A percentile compares a stretch with the other conserved stretches of the same genome.
Conservation (phyloP, 345 rosid species). For the Alliaria petiolata region DNA sequence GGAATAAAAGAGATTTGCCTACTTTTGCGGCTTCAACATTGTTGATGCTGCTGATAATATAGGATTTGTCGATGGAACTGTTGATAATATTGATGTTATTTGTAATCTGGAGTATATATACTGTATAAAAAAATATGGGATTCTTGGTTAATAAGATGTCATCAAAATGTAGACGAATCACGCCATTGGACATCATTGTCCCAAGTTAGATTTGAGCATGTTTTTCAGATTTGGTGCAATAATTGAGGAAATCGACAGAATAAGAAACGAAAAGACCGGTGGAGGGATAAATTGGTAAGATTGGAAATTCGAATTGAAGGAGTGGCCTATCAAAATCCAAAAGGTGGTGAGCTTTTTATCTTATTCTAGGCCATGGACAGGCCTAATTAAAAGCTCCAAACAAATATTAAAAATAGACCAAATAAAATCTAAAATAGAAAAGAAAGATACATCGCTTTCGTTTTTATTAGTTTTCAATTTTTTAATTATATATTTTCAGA, state of each 20-base stretch:
- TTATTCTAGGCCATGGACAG: constrained; percentile 22
- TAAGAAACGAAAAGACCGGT: constrained; percentile 17
- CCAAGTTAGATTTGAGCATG: constrained; percentile 33
- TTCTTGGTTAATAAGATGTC: neutral
- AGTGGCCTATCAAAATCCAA: constrained; percentile 32
- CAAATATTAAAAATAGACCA: constrained; percentile 9
- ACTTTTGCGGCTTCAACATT: constrained; percentile 19
- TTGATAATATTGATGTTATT: neutral
- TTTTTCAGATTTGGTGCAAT: constrained; percentile 29
- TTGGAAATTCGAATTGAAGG: constrained; percentile 2
- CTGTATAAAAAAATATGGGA: neutral
- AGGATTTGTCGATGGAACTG: neutral
- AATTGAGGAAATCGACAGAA: constrained; percentile 30
- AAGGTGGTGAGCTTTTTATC: constrained; percentile 28
- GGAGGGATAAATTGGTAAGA: constrained; percentile 9
- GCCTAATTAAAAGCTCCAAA: constrained; percentile 14
- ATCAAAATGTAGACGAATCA: constrained; percentile 21
- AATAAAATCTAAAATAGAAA: constrained; percentile 15
- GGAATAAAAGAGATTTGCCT: constrained; percentile 30
- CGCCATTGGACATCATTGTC: constrained; percentile 21
- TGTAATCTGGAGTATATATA: no score
- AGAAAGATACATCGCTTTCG: constrained; percentile 24
- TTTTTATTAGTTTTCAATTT: neutral
- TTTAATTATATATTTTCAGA: neutral
- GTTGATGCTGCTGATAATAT: neutral